These are phyloP conservation scores for Vicia sativa DNA, from an alignment of 306 rosid species.

Conservation along the genomic window DNA sequence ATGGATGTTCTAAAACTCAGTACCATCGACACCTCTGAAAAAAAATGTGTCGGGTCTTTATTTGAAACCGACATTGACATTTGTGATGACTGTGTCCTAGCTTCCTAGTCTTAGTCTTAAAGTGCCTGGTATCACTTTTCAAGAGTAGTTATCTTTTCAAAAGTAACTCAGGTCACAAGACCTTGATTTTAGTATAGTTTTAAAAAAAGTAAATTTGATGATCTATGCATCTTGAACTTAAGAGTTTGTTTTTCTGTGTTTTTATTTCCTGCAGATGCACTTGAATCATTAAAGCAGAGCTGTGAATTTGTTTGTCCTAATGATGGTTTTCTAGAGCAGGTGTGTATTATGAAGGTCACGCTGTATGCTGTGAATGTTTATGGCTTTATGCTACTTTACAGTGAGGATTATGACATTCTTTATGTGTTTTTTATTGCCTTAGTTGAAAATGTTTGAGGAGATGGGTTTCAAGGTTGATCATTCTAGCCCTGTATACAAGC, in stretches of 20 bases:
- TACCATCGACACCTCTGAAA: too few relatives aligned
- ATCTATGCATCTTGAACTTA: conserved; percentile 8
- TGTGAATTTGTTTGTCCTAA: conserved; percentile 90
- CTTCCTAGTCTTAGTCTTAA: background rate
- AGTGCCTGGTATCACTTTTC: background rate
- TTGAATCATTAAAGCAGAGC: conserved; percentile 74
- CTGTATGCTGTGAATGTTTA: background rate
- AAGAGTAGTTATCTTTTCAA: conserved; percentile 8
- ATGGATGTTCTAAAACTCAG: too few relatives aligned
- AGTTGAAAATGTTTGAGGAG: conserved; percentile 85
- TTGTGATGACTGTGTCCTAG: too few relatives aligned
- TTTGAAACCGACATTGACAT: too few relatives aligned
- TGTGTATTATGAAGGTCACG: conserved; percentile 37
- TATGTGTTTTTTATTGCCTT: conserved; percentile 22
- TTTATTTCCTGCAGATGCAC: conserved; percentile 65
- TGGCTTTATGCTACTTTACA: background rate
- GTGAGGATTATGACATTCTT: conserved; percentile 28
- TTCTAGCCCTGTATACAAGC: conserved; percentile 71
- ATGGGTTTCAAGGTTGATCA: conserved; percentile 94
- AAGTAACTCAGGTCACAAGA: background rate
- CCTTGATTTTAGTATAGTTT: background rate
- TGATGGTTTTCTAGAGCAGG: conserved; percentile 96
- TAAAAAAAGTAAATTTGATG: conserved; percentile 1
- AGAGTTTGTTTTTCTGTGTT: background rate
- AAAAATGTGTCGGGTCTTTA: too few relatives aligned